Conservation (phyloP, 345 rosid species). For the Salix udensis region DNA sequence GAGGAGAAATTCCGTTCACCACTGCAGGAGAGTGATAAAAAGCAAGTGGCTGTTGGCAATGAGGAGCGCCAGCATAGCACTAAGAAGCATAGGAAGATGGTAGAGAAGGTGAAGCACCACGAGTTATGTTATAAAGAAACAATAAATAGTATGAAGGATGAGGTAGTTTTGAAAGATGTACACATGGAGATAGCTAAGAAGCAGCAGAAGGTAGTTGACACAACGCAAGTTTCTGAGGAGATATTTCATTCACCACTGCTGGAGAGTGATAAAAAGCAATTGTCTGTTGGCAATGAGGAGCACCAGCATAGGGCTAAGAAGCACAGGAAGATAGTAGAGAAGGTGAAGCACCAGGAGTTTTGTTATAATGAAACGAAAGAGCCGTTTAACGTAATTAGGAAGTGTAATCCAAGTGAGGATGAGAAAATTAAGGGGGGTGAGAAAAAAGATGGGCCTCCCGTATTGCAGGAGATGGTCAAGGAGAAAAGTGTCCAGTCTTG, state of each 20-base stretch:
- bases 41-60: constrained; percentile 11
- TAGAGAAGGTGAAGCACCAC: constrained; percentile 2
- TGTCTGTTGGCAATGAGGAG: constrained; percentile 14
- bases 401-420: neutral
- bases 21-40: constrained; percentile 7
- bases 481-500: constrained; percentile 12
- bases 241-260: neutral
- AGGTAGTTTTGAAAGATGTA: neutral
- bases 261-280: constrained; percentile 10
- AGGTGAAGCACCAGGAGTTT: constrained; percentile 22
- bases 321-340: constrained; percentile 16
- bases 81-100: constrained; percentile 20
- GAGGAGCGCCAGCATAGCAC: constrained; percentile 10
- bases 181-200: neutral
- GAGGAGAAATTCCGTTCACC: neutral
- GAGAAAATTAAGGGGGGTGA: neutral
- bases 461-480: constrained; percentile 10
- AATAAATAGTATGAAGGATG: neutral
- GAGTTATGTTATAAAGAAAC: constrained; percentile 7
- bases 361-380: neutral
- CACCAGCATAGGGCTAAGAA: constrained; percentile 11
- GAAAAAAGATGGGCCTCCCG: neutral
- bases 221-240: neutral
- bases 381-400: constrained; percentile 3
- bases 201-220: neutral